These are phyloP conservation scores for Sordaria brevicollis DNA, from an alignment of 495 filamentous ascomycete genomes.

Conservation along the genomic window DNA sequence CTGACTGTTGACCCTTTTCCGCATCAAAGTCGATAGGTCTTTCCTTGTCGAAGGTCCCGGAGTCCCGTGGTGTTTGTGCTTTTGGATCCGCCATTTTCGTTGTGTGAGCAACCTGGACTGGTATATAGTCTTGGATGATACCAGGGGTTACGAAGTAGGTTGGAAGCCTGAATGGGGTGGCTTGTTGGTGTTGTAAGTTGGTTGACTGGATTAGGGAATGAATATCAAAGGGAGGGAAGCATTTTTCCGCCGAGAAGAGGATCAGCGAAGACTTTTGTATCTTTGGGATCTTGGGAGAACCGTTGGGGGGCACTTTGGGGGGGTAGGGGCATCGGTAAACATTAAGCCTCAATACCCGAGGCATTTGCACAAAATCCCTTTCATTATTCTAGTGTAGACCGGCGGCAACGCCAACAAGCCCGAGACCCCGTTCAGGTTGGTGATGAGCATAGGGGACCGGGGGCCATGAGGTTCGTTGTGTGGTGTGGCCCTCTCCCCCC, in stretches of 20 bases:
- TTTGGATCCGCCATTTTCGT: slow-evolving; percentile 14
- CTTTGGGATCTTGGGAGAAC: too few relatives aligned
- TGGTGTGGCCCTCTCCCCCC: background rate
- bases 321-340: background rate
- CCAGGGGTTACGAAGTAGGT: background rate
- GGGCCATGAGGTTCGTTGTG: too few relatives aligned
- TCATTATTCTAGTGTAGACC: background rate
- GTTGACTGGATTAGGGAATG: background rate
- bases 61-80: background rate
- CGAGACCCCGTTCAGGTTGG: background rate
- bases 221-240: background rate
- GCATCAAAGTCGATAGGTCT: slow-evolving; percentile 5
- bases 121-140: background rate
- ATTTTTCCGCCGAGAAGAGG: background rate
- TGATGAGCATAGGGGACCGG: background rate
- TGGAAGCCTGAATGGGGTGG: background rate
- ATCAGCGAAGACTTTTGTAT: background rate
- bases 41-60: background rate
- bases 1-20: slow-evolving; percentile 16
- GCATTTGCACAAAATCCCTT: background rate
- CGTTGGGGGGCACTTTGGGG: background rate
- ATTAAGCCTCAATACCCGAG: background rate
- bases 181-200: background rate
- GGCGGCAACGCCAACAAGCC: background rate
- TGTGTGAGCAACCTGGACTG: background rate